Evolutionary conservation across 2,329 filamentous ascomycete species (phyloP).

Genomic region (Arthrobotrys megalospora): DNA sequence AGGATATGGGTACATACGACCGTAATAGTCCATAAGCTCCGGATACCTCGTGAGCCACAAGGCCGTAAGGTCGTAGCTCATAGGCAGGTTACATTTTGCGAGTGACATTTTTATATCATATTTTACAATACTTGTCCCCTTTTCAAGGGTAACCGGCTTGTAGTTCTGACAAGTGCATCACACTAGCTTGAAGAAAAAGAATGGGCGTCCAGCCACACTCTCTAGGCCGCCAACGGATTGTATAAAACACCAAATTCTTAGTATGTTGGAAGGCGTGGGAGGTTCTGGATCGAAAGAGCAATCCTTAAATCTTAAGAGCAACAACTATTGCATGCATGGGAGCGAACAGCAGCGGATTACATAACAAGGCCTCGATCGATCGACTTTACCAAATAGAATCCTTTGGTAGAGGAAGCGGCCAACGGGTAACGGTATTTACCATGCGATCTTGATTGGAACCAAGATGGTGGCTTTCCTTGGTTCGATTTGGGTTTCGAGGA

Average conservation of each 20-base stretch:
- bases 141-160: conserved; percentile 3
- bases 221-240: conserved; percentile 12
- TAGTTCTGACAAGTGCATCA: conserved; percentile 19
- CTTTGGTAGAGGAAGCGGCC: conserved; percentile 1
- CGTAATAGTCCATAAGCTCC: conserved; percentile 14
- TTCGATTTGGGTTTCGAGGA: conserved; percentile 11
- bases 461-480: conserved; percentile 19
- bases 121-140: conserved; percentile 14
- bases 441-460: conserved; percentile 22
- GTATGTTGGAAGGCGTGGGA: conserved; percentile 20
- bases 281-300: conserved; percentile 13
- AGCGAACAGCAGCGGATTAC: conserved; percentile 15
- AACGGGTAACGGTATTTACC: conserved; percentile 22
- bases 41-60: conserved; percentile 45
- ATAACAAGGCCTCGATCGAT: conserved; percentile 25
- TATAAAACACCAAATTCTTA: conserved; percentile 16
- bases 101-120: conserved; percentile 33
- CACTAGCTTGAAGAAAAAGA: conserved; percentile 15
- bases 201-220: conserved; percentile 35
- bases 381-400: conserved; percentile 1
- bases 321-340: conserved; percentile 39
- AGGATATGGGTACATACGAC: conserved; percentile 17
- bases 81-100: conserved; percentile 48
- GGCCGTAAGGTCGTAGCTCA: conserved; percentile 17
- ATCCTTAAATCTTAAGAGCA: conserved; percentile 42